Base-by-base conservation (phyloP, 805 yeast genomes). In the Metschnikowia drakensbergensis region DNA sequence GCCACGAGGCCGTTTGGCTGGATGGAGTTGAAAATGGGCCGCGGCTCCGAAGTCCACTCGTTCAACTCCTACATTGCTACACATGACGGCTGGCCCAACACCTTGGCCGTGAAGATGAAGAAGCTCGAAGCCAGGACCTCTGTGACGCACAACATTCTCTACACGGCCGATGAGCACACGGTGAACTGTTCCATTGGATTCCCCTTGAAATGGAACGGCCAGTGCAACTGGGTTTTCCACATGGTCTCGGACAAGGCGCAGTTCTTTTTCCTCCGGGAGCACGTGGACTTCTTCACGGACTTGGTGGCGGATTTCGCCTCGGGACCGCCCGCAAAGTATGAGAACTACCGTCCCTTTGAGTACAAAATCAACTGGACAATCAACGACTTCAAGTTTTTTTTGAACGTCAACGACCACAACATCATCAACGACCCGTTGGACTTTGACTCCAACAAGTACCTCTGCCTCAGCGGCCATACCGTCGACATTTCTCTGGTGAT, bases 361-460 rank as follows among this genome's bases (percentile, higher is more conserved):
- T 88, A 88, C 62, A 59, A 63, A 0, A 54, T 90, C 23, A 71
- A 75, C 31, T 85, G 96, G 90, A 65, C 71, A 1, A 59, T 88
- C 25, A 50, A 58, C 4, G 66, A 79, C 34, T 84, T 85, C 57
- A 75, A 79, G 30, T 64, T 92, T 6, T 86, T 71, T 60, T 64
- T 92, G 49, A 91, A 91, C 62, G 84, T 89, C 27, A 94, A 94
- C 63, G 96, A 89, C 59, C 80, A 81, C 37, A 94, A 94, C 62
- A 87, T 94, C 58, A 83, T 94, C 54, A 86, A 90, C 64, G 87
- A 89, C 57, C 96, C 98, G 0, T 67, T 90, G 36, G 97, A 90
- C 59, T 82, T 86, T 57, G 80, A 79, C 46, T 94, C 85, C 51
- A 94, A 94, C 63, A 79, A 84, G 31, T 92, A 82, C 58, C 51